Conservation (phyloP, 306 rosid species). For the Castanea crenata region DNA sequence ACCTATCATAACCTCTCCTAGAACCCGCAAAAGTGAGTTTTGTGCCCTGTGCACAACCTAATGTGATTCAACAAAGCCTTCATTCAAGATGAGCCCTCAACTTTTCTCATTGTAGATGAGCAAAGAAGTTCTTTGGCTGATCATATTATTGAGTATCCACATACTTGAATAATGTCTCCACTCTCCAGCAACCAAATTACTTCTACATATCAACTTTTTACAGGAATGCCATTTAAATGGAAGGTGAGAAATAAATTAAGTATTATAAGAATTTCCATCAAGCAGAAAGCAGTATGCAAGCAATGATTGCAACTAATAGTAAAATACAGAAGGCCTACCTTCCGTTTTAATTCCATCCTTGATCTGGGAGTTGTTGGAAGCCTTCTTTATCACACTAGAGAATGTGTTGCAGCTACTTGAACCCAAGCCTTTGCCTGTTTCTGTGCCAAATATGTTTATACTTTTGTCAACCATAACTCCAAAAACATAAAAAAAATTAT, state of each 20-base stretch:
- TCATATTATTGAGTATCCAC: background rate
- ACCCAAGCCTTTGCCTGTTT: constrained; percentile 22
- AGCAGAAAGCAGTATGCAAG: background rate
- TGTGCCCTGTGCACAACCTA: no score
- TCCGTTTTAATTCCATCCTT: constrained; percentile 50
- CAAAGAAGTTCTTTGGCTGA: background rate
- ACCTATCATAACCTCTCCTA: no score
- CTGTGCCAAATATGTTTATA: constrained; percentile 10
- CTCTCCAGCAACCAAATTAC: background rate
- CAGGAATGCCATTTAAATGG: background rate
- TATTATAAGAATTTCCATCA: background rate
- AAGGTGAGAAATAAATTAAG: background rate
- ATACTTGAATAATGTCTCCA: background rate
- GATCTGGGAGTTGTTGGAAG: constrained; percentile 41
- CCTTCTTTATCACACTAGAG: constrained; percentile 52
- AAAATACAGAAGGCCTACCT: constrained; percentile 49
- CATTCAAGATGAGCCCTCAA: background rate
- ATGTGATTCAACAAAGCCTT: background rate
- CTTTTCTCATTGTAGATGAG: background rate
- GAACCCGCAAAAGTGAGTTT: no score
- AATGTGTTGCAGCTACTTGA: constrained; percentile 42
- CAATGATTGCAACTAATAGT: background rate
- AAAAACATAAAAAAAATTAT: background rate
- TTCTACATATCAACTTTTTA: background rate
- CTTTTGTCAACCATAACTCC: background rate